Conservation (phyloP, 768 basidiomycete genomes). For the Kwoniella europaea region DNA sequence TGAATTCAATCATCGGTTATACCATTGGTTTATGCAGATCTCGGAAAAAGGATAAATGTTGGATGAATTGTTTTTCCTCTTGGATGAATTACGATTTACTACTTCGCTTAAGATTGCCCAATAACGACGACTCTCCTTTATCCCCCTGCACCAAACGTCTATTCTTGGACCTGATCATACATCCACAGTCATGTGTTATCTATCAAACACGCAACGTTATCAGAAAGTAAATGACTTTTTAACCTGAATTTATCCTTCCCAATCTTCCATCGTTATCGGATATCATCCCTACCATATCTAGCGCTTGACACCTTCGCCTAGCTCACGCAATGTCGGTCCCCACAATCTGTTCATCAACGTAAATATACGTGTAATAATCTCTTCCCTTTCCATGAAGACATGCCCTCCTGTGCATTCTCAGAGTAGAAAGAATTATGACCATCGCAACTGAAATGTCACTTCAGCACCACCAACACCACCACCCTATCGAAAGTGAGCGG, state of each 20-base stretch:
- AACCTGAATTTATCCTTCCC: not conserved
- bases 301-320: not conserved
- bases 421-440: not conserved
- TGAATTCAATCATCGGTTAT: not conserved
- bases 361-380: not conserved
- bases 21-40: not conserved
- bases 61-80: not conserved
- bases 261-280: not conserved
- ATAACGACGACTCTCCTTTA: not conserved
- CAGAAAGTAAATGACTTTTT: not conserved
- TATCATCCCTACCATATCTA: not conserved
- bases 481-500: constrained; percentile 3
- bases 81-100: not conserved
- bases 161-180: not conserved
- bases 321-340: not conserved
- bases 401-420: not conserved
- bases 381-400: not conserved
- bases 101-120: not conserved
- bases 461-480: not conserved
- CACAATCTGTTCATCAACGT: not conserved
- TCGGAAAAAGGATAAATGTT: not conserved
- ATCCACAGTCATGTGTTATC: not conserved
- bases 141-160: not conserved
- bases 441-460: constrained; percentile 9
- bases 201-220: not conserved